Conservation (phyloP, 148 eudicot species). For the Vaccinium vitisidaea region DNA sequence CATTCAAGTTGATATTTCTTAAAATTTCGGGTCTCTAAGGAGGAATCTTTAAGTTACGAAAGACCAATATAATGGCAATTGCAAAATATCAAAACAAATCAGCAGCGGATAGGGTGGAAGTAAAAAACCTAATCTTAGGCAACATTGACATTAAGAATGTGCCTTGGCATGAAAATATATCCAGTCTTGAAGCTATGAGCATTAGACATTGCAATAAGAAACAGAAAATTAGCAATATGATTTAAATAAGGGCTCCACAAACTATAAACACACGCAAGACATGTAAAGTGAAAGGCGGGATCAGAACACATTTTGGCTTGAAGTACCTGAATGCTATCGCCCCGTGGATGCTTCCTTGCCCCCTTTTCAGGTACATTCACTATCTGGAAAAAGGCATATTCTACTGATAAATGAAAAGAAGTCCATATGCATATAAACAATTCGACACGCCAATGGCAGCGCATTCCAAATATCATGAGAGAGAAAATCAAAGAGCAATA, state of each 20-base stretch:
- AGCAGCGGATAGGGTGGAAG: neutral
- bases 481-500: neutral
- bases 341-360: conserved; percentile 69
- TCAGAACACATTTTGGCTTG: neutral
- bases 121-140: neutral
- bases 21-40: neutral
- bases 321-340: conserved; percentile 62
- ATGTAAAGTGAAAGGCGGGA: neutral
- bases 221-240: neutral
- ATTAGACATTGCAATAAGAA: neutral
- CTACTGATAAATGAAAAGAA: neutral
- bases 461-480: neutral
- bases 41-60: neutral
- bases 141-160: neutral
- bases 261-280: neutral
- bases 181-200: neutral
- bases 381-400: conserved; percentile 39
- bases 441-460: neutral
- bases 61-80: conserved; percentile 1
- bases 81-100: neutral
- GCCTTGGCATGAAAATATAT: neutral
- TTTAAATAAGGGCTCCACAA: neutral
- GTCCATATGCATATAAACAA: conserved; percentile 1
- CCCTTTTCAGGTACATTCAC: conserved; percentile 76
- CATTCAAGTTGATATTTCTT: neutral